Evolutionary conservation across 176 grass and related monocot genomes (phyloP), one percentile per base, ranked within the genome.

Genomic region (Canna indica): DNA sequence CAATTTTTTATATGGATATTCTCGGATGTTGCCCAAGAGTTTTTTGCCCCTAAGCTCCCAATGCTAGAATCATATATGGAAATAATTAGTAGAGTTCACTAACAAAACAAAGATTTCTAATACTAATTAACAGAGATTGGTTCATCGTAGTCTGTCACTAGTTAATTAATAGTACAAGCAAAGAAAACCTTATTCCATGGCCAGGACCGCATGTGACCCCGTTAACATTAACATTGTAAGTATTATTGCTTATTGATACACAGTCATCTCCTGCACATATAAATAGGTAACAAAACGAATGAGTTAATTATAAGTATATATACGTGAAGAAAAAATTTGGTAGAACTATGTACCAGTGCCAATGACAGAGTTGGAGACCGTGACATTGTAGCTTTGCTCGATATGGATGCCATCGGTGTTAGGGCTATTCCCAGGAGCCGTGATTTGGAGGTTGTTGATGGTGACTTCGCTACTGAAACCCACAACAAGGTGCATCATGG

Each of bases 101-200:
- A 36, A 7, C 11, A 45, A 6, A 7, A 24, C 36, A 68, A 45
- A 18, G 26, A 47, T 69, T 69, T 27, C 1, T 7, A 36, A 34
- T 35, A 57, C n/a, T 50, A 16, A 60, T 60, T 12, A 60, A n/a
- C n/a, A n/a, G n/a, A n/a, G n/a, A n/a, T n/a, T n/a, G n/a, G n/a
- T n/a, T n/a, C n/a, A n/a, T n/a, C n/a, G n/a, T n/a, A n/a, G n/a
- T n/a, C n/a, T n/a, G n/a, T n/a, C n/a, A n/a, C n/a, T n/a, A n/a
- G n/a, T n/a, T n/a, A n/a, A n/a, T n/a, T n/a, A n/a, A n/a, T n/a
- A n/a, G n/a, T n/a, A n/a, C n/a, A n/a, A n/a, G n/a, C n/a, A n/a
- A n/a, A n/a, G n/a, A n/a, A 39, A 27, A 77, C 75, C 75, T 77
- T 67, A 77, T 77, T 32, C 75, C 75, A 42, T 77, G 75, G 47